A percentile compares a stretch with the other conserved stretches of the same genome.
These are phyloP conservation scores for Scleroderma citrinum DNA, from an alignment of 768 basidiomycete genomes.

Conservation along the genomic window DNA sequence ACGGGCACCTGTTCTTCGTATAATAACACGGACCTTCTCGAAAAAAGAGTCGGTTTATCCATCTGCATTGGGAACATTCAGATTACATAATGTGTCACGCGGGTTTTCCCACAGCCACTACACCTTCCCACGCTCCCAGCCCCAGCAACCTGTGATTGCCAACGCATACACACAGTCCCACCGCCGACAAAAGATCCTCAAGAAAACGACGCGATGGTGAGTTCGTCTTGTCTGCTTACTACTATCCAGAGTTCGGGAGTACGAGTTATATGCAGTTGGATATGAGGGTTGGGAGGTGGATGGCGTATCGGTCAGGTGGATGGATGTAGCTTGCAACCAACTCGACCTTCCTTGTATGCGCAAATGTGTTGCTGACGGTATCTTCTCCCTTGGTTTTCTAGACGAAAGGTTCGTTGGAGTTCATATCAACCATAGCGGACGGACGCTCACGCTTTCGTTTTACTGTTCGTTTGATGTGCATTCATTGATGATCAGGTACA, in stretches of 20 bases:
- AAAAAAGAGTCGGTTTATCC: too few relatives aligned
- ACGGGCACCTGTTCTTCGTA: too few relatives aligned
- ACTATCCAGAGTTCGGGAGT: constrained; percentile 5
- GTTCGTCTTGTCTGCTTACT: constrained; percentile 21
- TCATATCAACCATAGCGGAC: neutral
- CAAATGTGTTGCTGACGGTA: constrained; percentile 14
- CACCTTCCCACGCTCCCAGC: too few relatives aligned
- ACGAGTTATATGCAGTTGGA: constrained; percentile 6
- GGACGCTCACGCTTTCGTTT: constrained; percentile 8
- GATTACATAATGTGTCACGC: too few relatives aligned
- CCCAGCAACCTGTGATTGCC: too few relatives aligned
- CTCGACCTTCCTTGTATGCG: neutral
- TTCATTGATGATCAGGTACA: constrained; percentile 58
- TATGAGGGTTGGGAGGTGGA: constrained; percentile 26
- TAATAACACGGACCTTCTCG: too few relatives aligned
- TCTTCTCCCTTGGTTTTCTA: constrained; percentile 26
- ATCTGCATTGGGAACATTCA: too few relatives aligned
- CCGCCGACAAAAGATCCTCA: constrained; percentile 23
- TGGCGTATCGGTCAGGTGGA: constrained; percentile 34
- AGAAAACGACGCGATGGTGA: constrained; percentile 43
- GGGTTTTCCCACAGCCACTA: too few relatives aligned
- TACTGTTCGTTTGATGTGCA: neutral
- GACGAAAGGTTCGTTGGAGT: constrained; percentile 73
- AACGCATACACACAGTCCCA: too few relatives aligned
- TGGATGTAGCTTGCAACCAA: constrained; percentile 23